Conservation (phyloP, 345 rosid species). For the Triadica sebifera region DNA sequence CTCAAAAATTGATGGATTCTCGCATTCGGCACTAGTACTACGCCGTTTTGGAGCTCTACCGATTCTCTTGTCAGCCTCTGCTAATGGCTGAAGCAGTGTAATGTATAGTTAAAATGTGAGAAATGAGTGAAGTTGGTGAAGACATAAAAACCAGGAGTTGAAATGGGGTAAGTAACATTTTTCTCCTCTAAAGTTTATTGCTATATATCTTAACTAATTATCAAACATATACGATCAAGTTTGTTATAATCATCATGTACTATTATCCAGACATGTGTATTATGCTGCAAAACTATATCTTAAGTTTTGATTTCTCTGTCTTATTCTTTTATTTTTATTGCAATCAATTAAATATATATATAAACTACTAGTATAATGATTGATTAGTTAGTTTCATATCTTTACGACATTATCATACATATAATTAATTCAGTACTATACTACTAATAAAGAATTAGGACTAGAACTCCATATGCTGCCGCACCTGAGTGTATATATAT, state of each 20-base stretch:
- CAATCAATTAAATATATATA: neutral
- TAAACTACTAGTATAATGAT: no score
- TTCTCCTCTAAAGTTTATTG: neutral
- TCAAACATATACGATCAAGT: conserved; percentile 16
- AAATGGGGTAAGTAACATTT: conserved; percentile 34
- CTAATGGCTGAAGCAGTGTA: conserved; percentile 19
- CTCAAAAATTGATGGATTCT: conserved; percentile 16
- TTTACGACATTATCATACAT: no score
- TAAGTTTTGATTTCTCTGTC: neutral
- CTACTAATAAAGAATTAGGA: no score
- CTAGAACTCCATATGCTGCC: no score
- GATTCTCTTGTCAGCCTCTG: neutral
- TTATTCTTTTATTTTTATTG: neutral
- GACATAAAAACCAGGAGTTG: conserved; percentile 19
- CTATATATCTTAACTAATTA: neutral
- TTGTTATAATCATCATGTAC: conserved; percentile 12
- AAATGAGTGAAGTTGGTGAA: conserved; percentile 23
- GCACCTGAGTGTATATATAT: neutral
- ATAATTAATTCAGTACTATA: no score
- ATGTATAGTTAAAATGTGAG: conserved; percentile 19
- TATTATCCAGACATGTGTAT: conserved; percentile 15
- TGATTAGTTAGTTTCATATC: no score
- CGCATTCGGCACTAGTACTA: conserved; percentile 4
- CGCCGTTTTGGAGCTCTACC: conserved; percentile 14
- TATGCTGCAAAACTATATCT: conserved; percentile 8